Evolutionary conservation across 805 yeast genomes (phyloP).

Genomic region (Lipomyces orientalis): DNA sequence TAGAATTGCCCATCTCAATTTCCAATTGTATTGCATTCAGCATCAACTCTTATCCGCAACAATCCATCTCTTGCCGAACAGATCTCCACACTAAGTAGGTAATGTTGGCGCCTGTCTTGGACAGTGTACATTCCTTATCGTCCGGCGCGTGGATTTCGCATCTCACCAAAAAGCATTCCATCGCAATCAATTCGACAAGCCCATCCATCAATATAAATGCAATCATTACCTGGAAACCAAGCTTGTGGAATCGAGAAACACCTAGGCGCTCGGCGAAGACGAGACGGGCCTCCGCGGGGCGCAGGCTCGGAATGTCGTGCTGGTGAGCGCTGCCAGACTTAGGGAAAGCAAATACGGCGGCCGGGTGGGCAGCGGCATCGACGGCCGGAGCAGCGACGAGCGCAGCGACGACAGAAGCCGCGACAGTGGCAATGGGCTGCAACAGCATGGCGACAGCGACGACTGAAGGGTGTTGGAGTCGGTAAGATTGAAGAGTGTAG

Average conservation of each 20-base stretch:
- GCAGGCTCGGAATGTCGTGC: constrained; percentile 35
- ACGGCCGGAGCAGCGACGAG: constrained; percentile 25
- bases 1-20: no score
- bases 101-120: neutral
- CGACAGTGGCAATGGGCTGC: constrained; percentile 32
- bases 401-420: constrained; percentile 33
- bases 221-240: constrained; percentile 33
- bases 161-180: neutral
- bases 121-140: neutral
- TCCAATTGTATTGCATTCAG: neutral
- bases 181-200: neutral
- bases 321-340: constrained; percentile 25
- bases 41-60: neutral
- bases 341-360: constrained; percentile 38
- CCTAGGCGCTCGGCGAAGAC: constrained; percentile 55
- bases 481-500: neutral
- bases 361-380: constrained; percentile 36
- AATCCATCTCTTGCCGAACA: neutral
- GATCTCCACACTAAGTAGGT: neutral
- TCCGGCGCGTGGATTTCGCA: neutral
- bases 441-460: constrained; percentile 26
- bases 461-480: neutral
- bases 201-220: neutral
- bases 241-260: constrained; percentile 39
- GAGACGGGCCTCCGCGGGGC: constrained; percentile 68